These are phyloP conservation scores for Trichopus zeylanicus DNA, from an alignment of 116 monocot genomes.

Conservation along the genomic window DNA sequence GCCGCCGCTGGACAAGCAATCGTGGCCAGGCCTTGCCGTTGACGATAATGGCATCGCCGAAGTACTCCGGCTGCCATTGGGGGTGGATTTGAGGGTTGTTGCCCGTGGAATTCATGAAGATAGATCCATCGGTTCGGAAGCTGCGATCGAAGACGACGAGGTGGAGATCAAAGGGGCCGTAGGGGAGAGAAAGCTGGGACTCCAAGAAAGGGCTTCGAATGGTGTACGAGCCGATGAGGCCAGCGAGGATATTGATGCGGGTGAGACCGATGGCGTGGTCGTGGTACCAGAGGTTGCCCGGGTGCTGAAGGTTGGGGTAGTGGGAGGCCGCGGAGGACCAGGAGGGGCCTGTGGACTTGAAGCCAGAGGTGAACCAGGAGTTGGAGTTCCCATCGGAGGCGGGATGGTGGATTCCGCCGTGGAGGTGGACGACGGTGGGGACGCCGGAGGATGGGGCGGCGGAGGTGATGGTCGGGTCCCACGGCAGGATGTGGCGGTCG, in stretches of 20 bases:
- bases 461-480: conserved; percentile 44
- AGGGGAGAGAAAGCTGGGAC: conserved; percentile 35
- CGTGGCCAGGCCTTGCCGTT: conserved; percentile 90
- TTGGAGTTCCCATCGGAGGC: conserved; percentile 47
- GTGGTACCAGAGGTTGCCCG: conserved; percentile 90
- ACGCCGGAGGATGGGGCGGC: conserved; percentile 32
- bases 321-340: conserved; percentile 27
- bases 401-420: conserved; percentile 63
- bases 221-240: conserved; percentile 68
- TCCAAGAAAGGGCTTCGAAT: conserved; percentile 35
- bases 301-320: conserved; percentile 60
- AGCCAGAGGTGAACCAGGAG: conserved; percentile 73
- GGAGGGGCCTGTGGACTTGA: conserved; percentile 25
- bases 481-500: conserved; percentile 45
- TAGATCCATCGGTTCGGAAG: conserved; percentile 57
- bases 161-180: conserved; percentile 38
- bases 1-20: conserved; percentile 42
- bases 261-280: conserved; percentile 94
- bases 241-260: conserved; percentile 72
- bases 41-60: conserved; percentile 63
- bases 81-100: conserved; percentile 71
- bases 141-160: conserved; percentile 39
- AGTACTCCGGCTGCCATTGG: conserved; percentile 95
- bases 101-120: conserved; percentile 84
- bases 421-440: conserved; percentile 80